phyloP scores from a whole-genome alignment of 2,329 filamentous ascomycete species.

The Diaporthe batatas region DNA sequence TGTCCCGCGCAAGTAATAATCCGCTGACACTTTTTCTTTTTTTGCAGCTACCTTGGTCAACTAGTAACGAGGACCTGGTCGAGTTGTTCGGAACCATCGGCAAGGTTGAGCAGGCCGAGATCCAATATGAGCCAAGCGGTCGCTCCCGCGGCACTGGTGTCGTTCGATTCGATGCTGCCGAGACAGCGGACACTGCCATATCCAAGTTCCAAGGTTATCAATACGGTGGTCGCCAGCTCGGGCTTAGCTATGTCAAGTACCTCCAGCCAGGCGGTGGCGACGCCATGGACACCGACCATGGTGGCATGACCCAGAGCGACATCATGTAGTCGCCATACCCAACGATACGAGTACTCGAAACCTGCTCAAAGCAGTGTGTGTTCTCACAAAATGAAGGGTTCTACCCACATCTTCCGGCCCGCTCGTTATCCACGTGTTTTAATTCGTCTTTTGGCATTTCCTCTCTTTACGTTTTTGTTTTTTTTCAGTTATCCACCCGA shows the following conservation, averaged over 20 bases:
- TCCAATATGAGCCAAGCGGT: slow-evolving; percentile 97
- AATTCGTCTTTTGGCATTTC: slow-evolving; percentile 22
- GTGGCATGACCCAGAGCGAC: slow-evolving; percentile 92
- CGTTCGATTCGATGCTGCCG: slow-evolving; percentile 87
- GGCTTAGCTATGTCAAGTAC: slow-evolving; percentile 95
- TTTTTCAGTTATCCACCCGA: not conserved
- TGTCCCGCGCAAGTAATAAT: not conserved
- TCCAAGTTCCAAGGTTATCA: slow-evolving; percentile 98
- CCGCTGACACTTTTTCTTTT: slow-evolving; percentile 44
- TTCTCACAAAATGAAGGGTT: slow-evolving; percentile 10
- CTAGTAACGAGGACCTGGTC: slow-evolving; percentile 96
- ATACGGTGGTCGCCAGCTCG: slow-evolving; percentile 94
- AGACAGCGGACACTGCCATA: slow-evolving; percentile 93
- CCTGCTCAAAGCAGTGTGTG: not conserved
- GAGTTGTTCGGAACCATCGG: slow-evolving; percentile 98
- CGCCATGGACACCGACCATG: slow-evolving; percentile 85
- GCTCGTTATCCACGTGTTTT: slow-evolving; percentile 35
- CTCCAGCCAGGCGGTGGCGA: slow-evolving; percentile 75
- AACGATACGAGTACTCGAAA: slow-evolving; percentile 7
- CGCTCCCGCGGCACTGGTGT: slow-evolving; percentile 95
- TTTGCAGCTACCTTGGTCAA: slow-evolving; percentile 92
- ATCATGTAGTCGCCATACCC: slow-evolving; percentile 77
- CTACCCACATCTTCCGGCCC: slow-evolving; percentile 6
- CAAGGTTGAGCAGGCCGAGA: slow-evolving; percentile 98
- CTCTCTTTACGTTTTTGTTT: slow-evolving; percentile 3